Conservation (phyloP, 202 grass and related monocot species). For the Schoenoplectus triqueter region DNA sequence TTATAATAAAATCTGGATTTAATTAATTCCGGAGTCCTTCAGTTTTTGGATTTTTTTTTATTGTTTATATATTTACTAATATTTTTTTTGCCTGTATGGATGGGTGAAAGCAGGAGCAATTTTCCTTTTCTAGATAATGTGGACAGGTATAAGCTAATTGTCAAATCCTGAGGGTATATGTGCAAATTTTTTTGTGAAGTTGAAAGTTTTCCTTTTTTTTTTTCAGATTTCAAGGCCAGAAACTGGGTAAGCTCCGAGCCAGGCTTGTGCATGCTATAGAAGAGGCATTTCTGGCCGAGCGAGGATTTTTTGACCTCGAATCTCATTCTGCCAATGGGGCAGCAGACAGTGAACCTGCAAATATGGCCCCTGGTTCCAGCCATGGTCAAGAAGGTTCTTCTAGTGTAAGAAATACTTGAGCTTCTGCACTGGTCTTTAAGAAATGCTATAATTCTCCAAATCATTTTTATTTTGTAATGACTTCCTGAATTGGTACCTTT, state of each 20-base stretch:
- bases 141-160: constrained; percentile 53
- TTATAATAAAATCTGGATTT: too few species aligned
- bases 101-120: constrained; percentile 90
- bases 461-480: neutral
- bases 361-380: constrained; percentile 46
- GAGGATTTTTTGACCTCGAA: constrained; percentile 60
- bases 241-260: constrained; percentile 63
- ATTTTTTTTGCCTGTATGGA: constrained; percentile 45
- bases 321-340: constrained; percentile 37
- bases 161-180: neutral
- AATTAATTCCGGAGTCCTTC: neutral
- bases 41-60: neutral
- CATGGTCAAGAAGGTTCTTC: neutral
- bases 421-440: neutral
- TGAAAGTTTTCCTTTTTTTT: constrained; percentile 25
- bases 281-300: constrained; percentile 83
- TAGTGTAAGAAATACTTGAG: neutral
- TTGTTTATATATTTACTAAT: neutral
- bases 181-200: constrained; percentile 18
- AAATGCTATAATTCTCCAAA: neutral
- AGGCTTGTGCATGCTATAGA: constrained; percentile 79
- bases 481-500: neutral
- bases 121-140: constrained; percentile 79
- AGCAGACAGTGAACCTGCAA: constrained; percentile 44
- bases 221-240: constrained; percentile 76